Evolutionary conservation across 805 yeast species (phyloP).

Genomic region (Zygoascus flipseniorum): DNA sequence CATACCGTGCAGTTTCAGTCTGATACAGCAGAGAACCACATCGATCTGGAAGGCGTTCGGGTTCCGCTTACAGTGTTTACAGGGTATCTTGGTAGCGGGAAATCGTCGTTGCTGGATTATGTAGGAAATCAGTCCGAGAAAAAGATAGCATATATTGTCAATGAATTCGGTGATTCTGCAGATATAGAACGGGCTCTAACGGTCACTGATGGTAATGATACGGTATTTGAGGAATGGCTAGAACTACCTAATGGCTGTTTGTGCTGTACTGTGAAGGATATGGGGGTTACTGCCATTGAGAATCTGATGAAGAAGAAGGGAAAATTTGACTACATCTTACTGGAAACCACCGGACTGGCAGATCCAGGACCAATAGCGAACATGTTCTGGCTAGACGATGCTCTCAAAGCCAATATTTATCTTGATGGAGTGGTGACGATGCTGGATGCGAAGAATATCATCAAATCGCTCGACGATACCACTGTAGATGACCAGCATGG

Average conservation of each 20-base stretch:
- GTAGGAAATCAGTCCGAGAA: slow-evolving; percentile 59
- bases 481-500: slow-evolving; percentile 30
- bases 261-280: slow-evolving; percentile 93
- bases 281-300: slow-evolving; percentile 92
- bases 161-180: slow-evolving; percentile 81
- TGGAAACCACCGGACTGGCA: slow-evolving; percentile 94
- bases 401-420: slow-evolving; percentile 70
- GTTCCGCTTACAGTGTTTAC: slow-evolving; percentile 92
- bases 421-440: slow-evolving; percentile 91
- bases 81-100: slow-evolving; percentile 93
- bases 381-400: slow-evolving; percentile 97
- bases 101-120: slow-evolving; percentile 72
- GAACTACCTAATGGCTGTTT: slow-evolving; percentile 95
- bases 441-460: slow-evolving; percentile 56
- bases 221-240: slow-evolving; percentile 80
- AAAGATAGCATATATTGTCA: slow-evolving; percentile 80
- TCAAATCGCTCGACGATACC: slow-evolving; percentile 56
- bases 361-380: slow-evolving; percentile 96
- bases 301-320: slow-evolving; percentile 64
- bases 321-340: slow-evolving; percentile 77
- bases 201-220: slow-evolving; percentile 42
- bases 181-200: slow-evolving; percentile 84
- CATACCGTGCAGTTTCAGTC: not conserved
- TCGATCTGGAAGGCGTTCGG: slow-evolving; percentile 24
- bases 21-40: not conserved